phyloP scores from a whole-genome alignment of 306 rosid genomes.

The barrel medic (Medicago truncatula) region MtrunA17r5.0-ANR NC_053048.1:16420001-16420500 shows the following conservation, averaged over 20 bases:
- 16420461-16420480: neutral
- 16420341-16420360: constrained; percentile 39
- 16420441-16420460: neutral
- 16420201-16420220: neutral
- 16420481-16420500: neutral
- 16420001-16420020: too few species aligned
- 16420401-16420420: constrained; percentile 22
- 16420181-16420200: constrained; percentile 37
- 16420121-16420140: neutral
- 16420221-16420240: neutral
- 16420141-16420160: constrained; percentile 22
- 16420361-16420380: constrained; percentile 41
- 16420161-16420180: constrained; percentile 19
- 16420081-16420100: neutral
- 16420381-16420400: constrained; percentile 47
- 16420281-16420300: neutral
- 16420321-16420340: constrained; percentile 31
- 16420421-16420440: neutral
- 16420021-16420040: neutral
- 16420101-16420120: neutral
- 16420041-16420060: neutral
- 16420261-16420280: constrained; percentile 34
- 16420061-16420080: neutral
- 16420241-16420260: too few species aligned
- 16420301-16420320: neutral